phyloP scores from a whole-genome alignment of 768 basidiomycete species.

The Termitomyces sp. region DNA sequence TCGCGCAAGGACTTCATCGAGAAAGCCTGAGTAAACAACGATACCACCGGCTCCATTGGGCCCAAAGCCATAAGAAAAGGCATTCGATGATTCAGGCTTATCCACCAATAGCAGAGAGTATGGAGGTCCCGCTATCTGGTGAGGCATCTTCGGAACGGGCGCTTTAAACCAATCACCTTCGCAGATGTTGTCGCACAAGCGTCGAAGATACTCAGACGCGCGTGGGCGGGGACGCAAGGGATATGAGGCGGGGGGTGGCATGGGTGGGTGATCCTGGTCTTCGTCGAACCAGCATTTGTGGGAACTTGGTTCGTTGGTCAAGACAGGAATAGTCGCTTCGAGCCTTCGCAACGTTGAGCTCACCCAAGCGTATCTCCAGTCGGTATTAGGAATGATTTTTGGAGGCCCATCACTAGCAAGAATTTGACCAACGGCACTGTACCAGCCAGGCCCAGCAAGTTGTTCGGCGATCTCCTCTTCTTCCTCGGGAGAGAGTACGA shows the following conservation, averaged over 20 bases:
- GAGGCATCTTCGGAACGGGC: conserved; percentile 35
- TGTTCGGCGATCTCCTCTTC: conserved; percentile 86
- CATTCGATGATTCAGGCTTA: conserved; percentile 78
- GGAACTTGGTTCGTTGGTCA: conserved; percentile 57
- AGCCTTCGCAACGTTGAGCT: conserved; percentile 72
- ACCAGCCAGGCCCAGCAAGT: conserved; percentile 85
- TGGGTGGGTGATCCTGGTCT: conserved; percentile 47
- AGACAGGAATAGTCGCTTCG: conserved; percentile 67
- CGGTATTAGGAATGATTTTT: conserved; percentile 62
- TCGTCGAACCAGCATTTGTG: conserved; percentile 55
- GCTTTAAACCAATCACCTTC: conserved; percentile 32
- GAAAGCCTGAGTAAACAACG: conserved; percentile 91
- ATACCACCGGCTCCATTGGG: conserved; percentile 90
- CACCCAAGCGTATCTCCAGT: conserved; percentile 94
- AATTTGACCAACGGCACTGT: conserved; percentile 75
- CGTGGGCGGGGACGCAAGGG: conserved; percentile 85
- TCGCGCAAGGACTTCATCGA: conserved; percentile 78
- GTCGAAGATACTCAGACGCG: conserved; percentile 67
- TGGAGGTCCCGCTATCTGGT: conserved; percentile 73
- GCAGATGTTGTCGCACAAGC: conserved; percentile 47
- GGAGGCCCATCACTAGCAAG: conserved; percentile 63
- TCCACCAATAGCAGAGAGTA: conserved; percentile 91
- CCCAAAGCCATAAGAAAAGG: conserved; percentile 95
- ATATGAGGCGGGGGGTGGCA: conserved; percentile 79
- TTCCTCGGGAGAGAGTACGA: conserved; percentile 88